phyloP scores from a whole-genome alignment of 2,329 filamentous ascomycete species.

The Apiospora koreana region DNA sequence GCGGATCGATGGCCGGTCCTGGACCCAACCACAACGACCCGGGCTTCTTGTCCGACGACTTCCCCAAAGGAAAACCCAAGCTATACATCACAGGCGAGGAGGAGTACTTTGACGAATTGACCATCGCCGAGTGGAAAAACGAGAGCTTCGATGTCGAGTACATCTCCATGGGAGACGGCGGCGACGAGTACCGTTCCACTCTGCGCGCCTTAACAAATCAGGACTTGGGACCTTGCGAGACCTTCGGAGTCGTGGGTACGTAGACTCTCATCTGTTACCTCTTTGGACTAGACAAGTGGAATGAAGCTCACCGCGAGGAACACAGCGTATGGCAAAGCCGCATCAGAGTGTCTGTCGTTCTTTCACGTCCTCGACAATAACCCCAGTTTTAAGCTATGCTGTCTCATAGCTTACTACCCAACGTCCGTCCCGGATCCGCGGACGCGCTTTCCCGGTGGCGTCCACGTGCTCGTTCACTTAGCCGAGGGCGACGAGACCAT shows the following conservation, averaged over 20 bases:
- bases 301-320: background rate
- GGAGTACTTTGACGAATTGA: slow-evolving; percentile 42
- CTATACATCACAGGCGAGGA: slow-evolving; percentile 45
- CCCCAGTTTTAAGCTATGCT: slow-evolving; percentile 42
- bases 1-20: slow-evolving; percentile 27
- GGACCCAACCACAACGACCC: slow-evolving; percentile 40
- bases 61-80: slow-evolving; percentile 38
- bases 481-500: slow-evolving; percentile 39
- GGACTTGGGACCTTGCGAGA: slow-evolving; percentile 41
- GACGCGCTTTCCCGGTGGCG: slow-evolving; percentile 40
- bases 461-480: slow-evolving; percentile 43
- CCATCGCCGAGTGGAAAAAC: slow-evolving; percentile 40
- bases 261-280: slow-evolving; percentile 7
- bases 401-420: slow-evolving; percentile 48
- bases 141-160: slow-evolving; percentile 47
- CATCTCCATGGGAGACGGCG: slow-evolving; percentile 38
- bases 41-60: slow-evolving; percentile 42
- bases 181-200: slow-evolving; percentile 35
- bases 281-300: too few relatives aligned
- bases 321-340: slow-evolving; percentile 45
- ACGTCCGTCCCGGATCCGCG: slow-evolving; percentile 44
- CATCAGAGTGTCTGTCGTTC: slow-evolving; percentile 43
- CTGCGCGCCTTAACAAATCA: slow-evolving; percentile 35
- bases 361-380: slow-evolving; percentile 48
- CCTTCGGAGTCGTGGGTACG: slow-evolving; percentile 45